Evolutionary conservation across 73 alveolate genomes (phyloP), one percentile per base, ranked within the genome.

Genomic region (Paramecium biaurelia): DNA sequence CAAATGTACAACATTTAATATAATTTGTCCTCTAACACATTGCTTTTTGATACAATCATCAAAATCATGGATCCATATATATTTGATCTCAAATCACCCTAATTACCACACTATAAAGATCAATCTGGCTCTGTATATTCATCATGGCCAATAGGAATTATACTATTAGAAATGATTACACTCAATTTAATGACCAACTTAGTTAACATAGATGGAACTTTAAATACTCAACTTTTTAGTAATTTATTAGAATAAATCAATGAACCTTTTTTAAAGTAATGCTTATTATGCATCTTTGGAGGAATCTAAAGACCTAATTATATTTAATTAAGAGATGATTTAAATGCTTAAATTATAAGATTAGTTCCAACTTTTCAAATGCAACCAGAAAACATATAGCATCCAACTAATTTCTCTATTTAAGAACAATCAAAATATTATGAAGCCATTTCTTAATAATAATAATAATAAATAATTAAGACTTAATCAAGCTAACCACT

Each of bases 391-490:
- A 53, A 53, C 4, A 18, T 63, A n/a, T n/a, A 63, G 7, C 45
- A 30, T 26, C 84, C 84, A 26, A 63, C 84, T 63, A 63, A 63
- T 63, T 63, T 63, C 21, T 63, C 84, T 30, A 63, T 63, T 63
- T 26, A 63, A 58, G 76, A 58, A 28, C 6, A 58, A 15, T 58
- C 76, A 15, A 58, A 58, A 28, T 58, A 24, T 58, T 58, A 58
- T 24, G 76, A 58, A 28, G 24, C 37, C 8, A 47, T 47, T 2
- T 47, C 58, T 12, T 14, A 11, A 47, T 47, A 47, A 47, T 14
- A 11, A 47, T 47, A 47, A 47, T 15, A 47, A 47, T 53, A 18
- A 18, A 53, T n/a, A 5, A 53, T 5, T 3, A 53, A 53, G 8
- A 53, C 68, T 4, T 53, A 53, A 53, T 53, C 8, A 1, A 18